These are phyloP conservation scores for Alternaria rosae DNA, from an alignment of 2,329 filamentous ascomycete genomes.

Conservation along the genomic window DNA sequence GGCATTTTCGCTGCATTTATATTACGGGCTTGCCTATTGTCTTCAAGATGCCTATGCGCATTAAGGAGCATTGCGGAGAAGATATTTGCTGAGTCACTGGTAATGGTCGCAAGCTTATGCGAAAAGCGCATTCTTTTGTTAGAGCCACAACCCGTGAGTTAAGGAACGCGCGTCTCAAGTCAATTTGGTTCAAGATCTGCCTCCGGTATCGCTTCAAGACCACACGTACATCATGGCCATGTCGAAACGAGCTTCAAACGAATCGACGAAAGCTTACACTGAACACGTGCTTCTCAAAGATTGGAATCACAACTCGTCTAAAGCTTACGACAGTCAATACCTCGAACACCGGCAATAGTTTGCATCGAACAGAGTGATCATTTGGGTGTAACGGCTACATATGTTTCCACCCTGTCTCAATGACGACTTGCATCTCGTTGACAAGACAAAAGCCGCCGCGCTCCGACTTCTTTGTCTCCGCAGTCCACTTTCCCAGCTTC, in stretches of 20 bases:
- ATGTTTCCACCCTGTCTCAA: slow-evolving; percentile 48
- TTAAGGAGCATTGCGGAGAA: not conserved
- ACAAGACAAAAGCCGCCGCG: slow-evolving; percentile 43
- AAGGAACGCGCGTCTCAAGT: too few species aligned
- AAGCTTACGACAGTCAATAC: not conserved
- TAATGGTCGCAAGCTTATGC: not conserved
- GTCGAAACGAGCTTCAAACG: too few species aligned
- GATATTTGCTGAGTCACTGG: not conserved
- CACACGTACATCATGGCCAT: too few species aligned
- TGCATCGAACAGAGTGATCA: not conserved
- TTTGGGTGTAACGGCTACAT: slow-evolving; percentile 25
- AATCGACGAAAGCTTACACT: too few species aligned
- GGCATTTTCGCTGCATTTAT: too few species aligned
- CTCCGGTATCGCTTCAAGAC: too few species aligned
- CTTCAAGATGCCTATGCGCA: too few species aligned
- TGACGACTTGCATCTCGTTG: slow-evolving; percentile 51
- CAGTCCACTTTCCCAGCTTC: slow-evolving; percentile 18
- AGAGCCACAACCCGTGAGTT: not conserved
- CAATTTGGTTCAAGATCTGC: too few species aligned
- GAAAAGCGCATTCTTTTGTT: not conserved
- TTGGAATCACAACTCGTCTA: not conserved
- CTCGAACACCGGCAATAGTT: not conserved
- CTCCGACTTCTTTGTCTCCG: slow-evolving; percentile 25
- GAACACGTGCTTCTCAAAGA: too few species aligned
- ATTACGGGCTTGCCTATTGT: too few species aligned